Evolutionary conservation across 1,284 basidiomycete species (phyloP).

Genomic region (Sporisorium reilianum): DNA sequence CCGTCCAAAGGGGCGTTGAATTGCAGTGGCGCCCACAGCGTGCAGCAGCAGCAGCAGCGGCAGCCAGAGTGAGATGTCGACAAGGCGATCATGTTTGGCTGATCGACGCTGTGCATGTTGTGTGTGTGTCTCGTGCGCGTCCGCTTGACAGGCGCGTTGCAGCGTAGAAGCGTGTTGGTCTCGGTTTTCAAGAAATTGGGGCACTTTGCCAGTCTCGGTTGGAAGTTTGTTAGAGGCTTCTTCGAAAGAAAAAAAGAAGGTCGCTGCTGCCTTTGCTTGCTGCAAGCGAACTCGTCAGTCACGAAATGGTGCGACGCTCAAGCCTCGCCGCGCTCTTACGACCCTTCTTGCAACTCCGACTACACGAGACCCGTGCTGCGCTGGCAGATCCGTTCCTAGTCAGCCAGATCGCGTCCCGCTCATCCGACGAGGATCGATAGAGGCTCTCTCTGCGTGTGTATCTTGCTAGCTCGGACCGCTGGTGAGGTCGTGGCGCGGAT

Average conservation of each 20-base stretch:
- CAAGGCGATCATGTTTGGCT: background rate
- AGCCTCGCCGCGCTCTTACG: background rate
- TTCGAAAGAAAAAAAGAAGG: slow-evolving; percentile 4
- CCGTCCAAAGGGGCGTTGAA: background rate
- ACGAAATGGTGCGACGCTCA: background rate
- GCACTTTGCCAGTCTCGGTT: background rate
- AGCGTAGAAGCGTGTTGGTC: background rate
- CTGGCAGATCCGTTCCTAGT: background rate
- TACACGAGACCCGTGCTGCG: background rate
- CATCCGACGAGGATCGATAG: too few species aligned
- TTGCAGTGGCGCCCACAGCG: background rate
- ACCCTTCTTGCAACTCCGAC: background rate
- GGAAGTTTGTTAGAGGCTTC: background rate
- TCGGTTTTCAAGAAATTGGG: background rate
- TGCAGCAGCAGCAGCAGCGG: too few species aligned
- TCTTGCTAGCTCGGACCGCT: too few species aligned
- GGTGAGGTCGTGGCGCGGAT: too few species aligned
- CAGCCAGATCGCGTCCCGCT: too few species aligned
- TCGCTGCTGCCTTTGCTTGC: background rate
- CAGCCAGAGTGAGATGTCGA: too few species aligned
- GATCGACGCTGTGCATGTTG: slow-evolving; percentile 6
- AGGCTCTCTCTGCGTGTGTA: too few species aligned
- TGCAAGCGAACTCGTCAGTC: background rate
- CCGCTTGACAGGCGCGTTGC: background rate
- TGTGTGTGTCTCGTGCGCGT: background rate